Percentiles rank a stretch among this genome's conserved stretches.
Conservation (phyloP, 495 filamentous ascomycete species). For the Glutinoglossum americanum region DNA sequence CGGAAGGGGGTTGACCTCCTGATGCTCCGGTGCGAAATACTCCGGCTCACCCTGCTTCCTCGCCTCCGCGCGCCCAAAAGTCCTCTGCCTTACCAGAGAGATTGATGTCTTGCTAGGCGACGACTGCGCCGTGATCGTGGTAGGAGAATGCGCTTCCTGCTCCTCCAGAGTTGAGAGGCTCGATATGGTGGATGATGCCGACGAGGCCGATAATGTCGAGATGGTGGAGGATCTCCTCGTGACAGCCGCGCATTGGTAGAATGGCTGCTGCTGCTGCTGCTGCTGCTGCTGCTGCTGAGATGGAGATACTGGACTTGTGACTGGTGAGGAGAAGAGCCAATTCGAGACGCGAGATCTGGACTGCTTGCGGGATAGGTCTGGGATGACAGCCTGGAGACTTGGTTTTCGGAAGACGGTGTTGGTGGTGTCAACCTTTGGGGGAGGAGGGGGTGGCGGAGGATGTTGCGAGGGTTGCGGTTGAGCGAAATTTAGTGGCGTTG, state of each 20-base stretch:
- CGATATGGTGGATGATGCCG: background rate
- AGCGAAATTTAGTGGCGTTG: background rate
- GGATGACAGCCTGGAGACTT: slow-evolving; percentile 14
- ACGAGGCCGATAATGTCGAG: background rate
- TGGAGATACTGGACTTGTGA: background rate
- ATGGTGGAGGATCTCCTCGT: background rate
- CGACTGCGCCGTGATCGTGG: background rate
- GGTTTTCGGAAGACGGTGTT: slow-evolving; percentile 11
- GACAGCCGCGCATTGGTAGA: background rate
- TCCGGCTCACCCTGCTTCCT: background rate
- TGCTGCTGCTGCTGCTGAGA: background rate
- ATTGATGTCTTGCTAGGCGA: background rate
- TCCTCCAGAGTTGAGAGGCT: background rate
- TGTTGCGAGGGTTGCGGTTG: background rate
- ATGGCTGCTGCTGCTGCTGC: background rate
- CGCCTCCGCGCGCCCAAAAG: background rate
- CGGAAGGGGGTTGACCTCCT: background rate
- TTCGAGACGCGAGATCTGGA: slow-evolving; percentile 32
- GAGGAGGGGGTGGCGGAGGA: background rate
- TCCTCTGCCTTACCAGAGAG: background rate
- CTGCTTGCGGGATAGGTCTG: slow-evolving; percentile 27
- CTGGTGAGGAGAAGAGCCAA: slow-evolving; percentile 27
- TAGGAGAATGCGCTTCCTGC: background rate
- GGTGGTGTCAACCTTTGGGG: slow-evolving; percentile 21
- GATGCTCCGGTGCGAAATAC: background rate